Conservation (phyloP, 495 filamentous ascomycete genomes). For the Collariella sp. region DNA sequence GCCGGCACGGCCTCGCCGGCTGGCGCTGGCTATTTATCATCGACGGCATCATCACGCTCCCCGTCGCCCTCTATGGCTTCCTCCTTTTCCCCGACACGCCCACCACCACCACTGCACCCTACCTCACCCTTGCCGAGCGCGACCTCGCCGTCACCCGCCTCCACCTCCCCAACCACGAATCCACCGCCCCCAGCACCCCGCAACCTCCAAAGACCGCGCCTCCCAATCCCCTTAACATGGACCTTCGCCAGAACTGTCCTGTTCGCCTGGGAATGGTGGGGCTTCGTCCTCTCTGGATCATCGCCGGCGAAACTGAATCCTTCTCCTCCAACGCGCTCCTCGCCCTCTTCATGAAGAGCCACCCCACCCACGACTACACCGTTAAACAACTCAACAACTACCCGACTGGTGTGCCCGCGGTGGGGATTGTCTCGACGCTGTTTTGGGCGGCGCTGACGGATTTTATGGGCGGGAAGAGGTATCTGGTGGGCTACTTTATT, state of each 20-base stretch:
- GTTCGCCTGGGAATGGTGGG: constrained; percentile 41
- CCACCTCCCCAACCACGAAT: background rate
- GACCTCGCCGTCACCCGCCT: constrained; percentile 37
- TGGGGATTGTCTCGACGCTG: constrained; percentile 46
- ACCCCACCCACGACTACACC: constrained; percentile 29
- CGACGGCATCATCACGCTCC: constrained; percentile 45
- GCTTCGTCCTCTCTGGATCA: constrained; percentile 46
- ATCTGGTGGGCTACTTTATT: constrained; percentile 48
- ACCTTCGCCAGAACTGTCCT: constrained; percentile 36
- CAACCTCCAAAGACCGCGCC: constrained; percentile 3
- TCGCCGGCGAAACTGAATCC: constrained; percentile 44
- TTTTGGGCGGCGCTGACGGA: constrained; percentile 52
- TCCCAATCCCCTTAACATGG: constrained; percentile 23
- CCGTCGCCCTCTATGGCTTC: constrained; percentile 51
- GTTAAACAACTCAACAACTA: constrained; percentile 44
- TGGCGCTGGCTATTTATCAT: constrained; percentile 65
- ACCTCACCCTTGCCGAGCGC: constrained; percentile 39
- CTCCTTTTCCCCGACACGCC: constrained; percentile 55
- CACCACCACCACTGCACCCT: constrained; percentile 43
- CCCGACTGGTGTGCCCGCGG: constrained; percentile 42
- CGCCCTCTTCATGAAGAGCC: constrained; percentile 36
- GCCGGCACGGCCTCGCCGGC: constrained; percentile 42
- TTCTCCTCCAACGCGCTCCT: constrained; percentile 44
- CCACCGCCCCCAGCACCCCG: constrained; percentile 14
- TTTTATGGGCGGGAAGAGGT: constrained; percentile 39